Conservation (phyloP, 306 rosid species). For the peach (Prunus persica) region DNA sequence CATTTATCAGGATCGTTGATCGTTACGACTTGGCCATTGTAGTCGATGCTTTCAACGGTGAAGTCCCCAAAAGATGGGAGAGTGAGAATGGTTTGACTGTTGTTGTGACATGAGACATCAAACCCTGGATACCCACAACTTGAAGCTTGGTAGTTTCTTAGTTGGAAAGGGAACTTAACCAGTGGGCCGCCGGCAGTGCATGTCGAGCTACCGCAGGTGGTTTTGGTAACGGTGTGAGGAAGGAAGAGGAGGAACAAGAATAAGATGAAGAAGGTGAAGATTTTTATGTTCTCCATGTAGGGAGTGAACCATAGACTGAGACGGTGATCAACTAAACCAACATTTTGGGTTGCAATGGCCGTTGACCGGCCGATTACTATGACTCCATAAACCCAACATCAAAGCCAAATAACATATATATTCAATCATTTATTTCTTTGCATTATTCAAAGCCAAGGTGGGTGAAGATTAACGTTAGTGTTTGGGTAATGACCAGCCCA, state of each 20-base stretch:
- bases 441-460: too few species aligned
- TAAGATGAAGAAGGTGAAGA: background rate
- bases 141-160: background rate
- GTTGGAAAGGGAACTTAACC: constrained; percentile 29
- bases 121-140: constrained; percentile 5
- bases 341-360: too few species aligned
- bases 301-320: too few species aligned
- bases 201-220: background rate
- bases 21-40: background rate
- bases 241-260: constrained; percentile 11
- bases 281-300: background rate
- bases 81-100: background rate
- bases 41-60: background rate
- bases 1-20: background rate
- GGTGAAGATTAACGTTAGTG: too few species aligned
- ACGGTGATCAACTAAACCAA: too few species aligned
- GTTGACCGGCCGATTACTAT: too few species aligned
- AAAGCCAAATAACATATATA: too few species aligned
- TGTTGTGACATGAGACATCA: constrained; percentile 14
- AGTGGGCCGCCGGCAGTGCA: background rate
- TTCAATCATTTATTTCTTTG: too few species aligned
- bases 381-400: too few species aligned
- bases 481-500: too few species aligned
- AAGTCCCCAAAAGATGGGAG: constrained; percentile 3
- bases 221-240: background rate